These are phyloP conservation scores for Penicillium arizonense DNA, from an alignment of 495 filamentous ascomycete species.

Conservation along the genomic window DNA sequence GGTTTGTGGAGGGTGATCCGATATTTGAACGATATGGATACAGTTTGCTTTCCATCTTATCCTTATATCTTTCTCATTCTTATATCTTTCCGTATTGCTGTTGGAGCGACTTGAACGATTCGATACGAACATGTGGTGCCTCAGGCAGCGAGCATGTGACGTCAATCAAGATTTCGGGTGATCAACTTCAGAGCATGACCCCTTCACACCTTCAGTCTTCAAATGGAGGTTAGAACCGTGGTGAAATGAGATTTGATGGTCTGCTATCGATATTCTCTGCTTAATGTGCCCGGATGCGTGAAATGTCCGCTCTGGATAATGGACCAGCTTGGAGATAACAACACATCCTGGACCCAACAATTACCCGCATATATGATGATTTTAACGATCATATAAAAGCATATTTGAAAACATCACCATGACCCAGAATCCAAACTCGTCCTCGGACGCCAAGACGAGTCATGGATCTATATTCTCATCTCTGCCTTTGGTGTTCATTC, in stretches of 20 bases:
- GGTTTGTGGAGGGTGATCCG: too few species aligned
- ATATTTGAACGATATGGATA: too few species aligned
- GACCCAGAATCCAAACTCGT: background rate
- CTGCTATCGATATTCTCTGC: too few species aligned
- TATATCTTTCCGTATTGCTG: too few species aligned
- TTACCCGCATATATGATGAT: background rate
- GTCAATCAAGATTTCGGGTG: background rate
- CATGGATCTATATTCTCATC: conserved; percentile 17
- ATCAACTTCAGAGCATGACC: background rate
- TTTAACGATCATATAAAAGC: background rate
- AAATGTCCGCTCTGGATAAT: too few species aligned
- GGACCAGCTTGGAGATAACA: too few species aligned
- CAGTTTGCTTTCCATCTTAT: too few species aligned
- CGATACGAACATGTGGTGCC: background rate
- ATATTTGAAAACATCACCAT: background rate
- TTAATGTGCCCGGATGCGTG: too few species aligned
- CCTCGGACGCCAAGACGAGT: background rate
- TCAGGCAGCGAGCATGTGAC: conserved; percentile 6
- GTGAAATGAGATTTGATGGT: too few species aligned
- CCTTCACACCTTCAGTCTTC: background rate
- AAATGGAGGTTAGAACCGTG: too few species aligned
- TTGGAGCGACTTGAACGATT: background rate
- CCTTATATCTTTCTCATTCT: too few species aligned
- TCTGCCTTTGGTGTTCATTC: conserved; percentile 67
- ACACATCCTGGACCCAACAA: background rate